phyloP scores from a whole-genome alignment of 768 basidiomycete genomes.

The Tephrocybe sp. region DNA sequence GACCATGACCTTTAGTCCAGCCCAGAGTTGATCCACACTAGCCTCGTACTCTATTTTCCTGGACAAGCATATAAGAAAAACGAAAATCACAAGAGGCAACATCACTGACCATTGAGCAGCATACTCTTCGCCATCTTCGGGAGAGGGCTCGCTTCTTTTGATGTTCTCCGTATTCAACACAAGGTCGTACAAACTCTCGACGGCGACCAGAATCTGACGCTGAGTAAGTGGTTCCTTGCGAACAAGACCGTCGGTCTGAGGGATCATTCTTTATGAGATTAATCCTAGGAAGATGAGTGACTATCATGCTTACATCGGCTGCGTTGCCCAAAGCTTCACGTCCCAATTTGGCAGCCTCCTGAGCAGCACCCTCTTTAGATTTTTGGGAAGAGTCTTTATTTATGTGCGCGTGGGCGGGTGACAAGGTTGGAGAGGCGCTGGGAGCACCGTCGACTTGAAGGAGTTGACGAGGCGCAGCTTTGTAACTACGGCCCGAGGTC shows the following conservation, averaged over 20 bases:
- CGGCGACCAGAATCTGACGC: conserved; percentile 71
- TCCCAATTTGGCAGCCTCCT: conserved; percentile 75
- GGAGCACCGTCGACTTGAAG: conserved; percentile 77
- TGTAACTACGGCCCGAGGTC: conserved; percentile 91
- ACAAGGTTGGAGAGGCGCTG: conserved; percentile 41
- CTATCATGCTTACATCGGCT: conserved; percentile 43
- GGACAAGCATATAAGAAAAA: not conserved
- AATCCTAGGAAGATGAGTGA: not conserved
- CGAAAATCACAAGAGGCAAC: not conserved
- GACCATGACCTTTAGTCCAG: conserved; percentile 79
- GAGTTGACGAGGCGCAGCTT: conserved; percentile 94
- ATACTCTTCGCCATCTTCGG: conserved; percentile 54
- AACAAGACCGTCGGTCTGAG: conserved; percentile 61
- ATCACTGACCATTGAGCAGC: conserved; percentile 44
- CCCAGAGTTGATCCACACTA: conserved; percentile 75
- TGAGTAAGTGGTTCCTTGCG: conserved; percentile 74
- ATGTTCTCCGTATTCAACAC: conserved; percentile 86
- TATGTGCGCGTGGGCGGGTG: conserved; percentile 49
- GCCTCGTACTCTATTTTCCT: conserved; percentile 62
- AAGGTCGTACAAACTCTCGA: conserved; percentile 86
- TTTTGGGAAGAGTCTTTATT: conserved; percentile 47
- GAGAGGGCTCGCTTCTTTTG: conserved; percentile 70
- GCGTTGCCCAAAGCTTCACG: conserved; percentile 68
- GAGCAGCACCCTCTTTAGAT: conserved; percentile 55
- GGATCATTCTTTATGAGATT: not conserved